A percentile compares a stretch with the other conserved stretches of the same genome.
Evolutionary conservation across 2,329 filamentous ascomycete species (phyloP).

Genomic region (Fusarium drepaniforme): DNA sequence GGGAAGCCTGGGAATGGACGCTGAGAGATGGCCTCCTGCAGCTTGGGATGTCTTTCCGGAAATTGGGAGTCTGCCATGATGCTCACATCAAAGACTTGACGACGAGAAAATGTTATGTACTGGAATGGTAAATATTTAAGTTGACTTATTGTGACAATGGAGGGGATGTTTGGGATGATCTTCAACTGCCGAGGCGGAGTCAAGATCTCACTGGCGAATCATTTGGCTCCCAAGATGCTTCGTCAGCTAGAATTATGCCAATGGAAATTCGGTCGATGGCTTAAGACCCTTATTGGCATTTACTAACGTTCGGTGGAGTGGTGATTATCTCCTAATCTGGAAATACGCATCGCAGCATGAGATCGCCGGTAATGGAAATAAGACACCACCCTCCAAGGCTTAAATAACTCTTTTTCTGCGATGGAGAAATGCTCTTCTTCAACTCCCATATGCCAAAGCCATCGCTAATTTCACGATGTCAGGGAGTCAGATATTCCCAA

Average conservation of each 20-base stretch:
- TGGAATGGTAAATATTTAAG: no score
- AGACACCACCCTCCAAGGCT: no score
- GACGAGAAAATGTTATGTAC: no score
- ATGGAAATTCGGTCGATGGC: background rate
- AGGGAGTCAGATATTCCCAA: no score
- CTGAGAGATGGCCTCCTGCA: background rate
- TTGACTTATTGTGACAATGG: background rate
- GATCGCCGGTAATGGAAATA: background rate
- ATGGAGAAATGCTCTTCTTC: no score
- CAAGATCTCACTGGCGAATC: background rate
- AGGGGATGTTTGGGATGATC: background rate
- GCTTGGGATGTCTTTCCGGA: background rate
- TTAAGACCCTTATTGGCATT: background rate
- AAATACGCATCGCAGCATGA: background rate
- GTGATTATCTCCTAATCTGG: background rate
- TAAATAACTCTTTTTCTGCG: no score
- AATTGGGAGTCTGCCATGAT: background rate
- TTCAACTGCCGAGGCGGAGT: background rate
- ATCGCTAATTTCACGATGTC: no score
- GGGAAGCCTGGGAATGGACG: constrained; percentile 3
- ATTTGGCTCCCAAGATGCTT: background rate
- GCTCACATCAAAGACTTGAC: no score
- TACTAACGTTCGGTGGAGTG: background rate
- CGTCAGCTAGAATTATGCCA: background rate
- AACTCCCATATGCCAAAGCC: no score